phyloP scores from a whole-genome alignment of 2,329 filamentous ascomycete species.

The Alternaria longipes region DNA sequence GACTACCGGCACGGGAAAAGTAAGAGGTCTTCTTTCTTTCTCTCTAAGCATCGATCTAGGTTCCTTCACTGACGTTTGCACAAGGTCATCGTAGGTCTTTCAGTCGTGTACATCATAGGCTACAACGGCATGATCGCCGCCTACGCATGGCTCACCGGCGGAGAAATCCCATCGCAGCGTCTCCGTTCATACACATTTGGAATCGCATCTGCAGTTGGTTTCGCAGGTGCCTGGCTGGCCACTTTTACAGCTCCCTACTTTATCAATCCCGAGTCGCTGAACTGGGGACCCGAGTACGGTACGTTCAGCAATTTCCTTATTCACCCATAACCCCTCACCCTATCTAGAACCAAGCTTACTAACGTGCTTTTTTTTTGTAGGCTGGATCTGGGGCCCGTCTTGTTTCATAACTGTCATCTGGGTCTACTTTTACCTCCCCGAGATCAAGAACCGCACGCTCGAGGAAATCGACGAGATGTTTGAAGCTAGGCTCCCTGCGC shows the following conservation, averaged over 20 bases:
- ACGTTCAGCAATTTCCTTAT: neutral
- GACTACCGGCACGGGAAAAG: conserved; percentile 53
- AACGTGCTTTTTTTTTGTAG: conserved; percentile 7
- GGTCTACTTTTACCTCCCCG: conserved; percentile 45
- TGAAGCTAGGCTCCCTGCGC: conserved; percentile 39
- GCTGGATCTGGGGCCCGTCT: conserved; percentile 46
- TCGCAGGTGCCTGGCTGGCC: conserved; percentile 65
- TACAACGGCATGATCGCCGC: conserved; percentile 65
- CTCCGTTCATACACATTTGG: conserved; percentile 68
- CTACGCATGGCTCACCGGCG: conserved; percentile 67
- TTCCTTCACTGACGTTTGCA: conserved; percentile 1
- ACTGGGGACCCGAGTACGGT: conserved; percentile 67
- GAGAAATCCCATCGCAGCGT: conserved; percentile 66
- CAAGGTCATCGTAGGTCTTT: conserved; percentile 61
- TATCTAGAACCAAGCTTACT: neutral
- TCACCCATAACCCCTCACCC: no score
- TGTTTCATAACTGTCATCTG: conserved; percentile 52
- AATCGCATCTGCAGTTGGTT: conserved; percentile 61
- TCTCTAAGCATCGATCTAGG: neutral
- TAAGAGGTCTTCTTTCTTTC: conserved; percentile 5
- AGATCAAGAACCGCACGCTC: conserved; percentile 53
- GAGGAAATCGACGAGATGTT: conserved; percentile 50
- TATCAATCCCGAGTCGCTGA: conserved; percentile 64
- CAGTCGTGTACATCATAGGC: conserved; percentile 63
- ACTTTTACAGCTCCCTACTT: conserved; percentile 68